Percentiles rank a stretch among this genome's conserved stretches.
Evolutionary conservation across 768 basidiomycete genomes (phyloP).

Genomic region (Rhodotorula toruloides): DNA sequence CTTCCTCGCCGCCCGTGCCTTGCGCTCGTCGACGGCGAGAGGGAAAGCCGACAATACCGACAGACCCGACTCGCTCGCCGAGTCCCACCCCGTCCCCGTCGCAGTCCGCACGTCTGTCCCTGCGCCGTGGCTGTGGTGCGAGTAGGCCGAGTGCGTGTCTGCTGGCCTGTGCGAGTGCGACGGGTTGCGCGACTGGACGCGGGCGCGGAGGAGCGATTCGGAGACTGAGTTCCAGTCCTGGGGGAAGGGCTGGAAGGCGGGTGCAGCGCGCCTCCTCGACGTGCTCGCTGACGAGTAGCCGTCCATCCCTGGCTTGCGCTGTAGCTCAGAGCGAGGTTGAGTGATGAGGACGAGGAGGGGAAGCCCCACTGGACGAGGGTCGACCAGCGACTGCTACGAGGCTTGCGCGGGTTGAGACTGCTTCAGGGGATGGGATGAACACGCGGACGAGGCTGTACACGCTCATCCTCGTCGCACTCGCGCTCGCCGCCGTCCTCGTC

Average conservation of each 20-base stretch:
- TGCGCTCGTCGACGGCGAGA: not conserved
- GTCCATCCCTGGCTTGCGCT: no score
- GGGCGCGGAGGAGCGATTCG: constrained; percentile 5
- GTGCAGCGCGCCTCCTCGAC: not conserved
- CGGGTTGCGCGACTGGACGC: not conserved
- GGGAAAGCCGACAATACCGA: constrained; percentile 8
- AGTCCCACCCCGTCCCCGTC: not conserved
- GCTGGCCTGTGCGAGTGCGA: no score
- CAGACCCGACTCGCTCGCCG: constrained; percentile 8
- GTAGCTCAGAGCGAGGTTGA: no score
- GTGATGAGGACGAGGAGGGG: no score
- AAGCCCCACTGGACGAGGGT: no score
- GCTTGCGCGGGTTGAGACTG: no score
- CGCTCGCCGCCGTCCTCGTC: no score
- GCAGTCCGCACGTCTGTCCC: not conserved
- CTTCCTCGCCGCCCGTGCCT: not conserved
- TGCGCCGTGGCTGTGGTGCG: not conserved
- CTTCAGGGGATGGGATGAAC: no score
- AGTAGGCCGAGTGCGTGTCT: not conserved
- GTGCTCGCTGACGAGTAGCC: not conserved
- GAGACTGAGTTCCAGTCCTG: not conserved
- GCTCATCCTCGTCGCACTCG: no score
- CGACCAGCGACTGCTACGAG: no score
- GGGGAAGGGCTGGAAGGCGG: constrained; percentile 6
- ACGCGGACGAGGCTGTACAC: no score